A percentile compares a stretch with the other conserved stretches of the same genome.
Conservation (phyloP, 345 rosid species). For the Ceriops tagal region DNA sequence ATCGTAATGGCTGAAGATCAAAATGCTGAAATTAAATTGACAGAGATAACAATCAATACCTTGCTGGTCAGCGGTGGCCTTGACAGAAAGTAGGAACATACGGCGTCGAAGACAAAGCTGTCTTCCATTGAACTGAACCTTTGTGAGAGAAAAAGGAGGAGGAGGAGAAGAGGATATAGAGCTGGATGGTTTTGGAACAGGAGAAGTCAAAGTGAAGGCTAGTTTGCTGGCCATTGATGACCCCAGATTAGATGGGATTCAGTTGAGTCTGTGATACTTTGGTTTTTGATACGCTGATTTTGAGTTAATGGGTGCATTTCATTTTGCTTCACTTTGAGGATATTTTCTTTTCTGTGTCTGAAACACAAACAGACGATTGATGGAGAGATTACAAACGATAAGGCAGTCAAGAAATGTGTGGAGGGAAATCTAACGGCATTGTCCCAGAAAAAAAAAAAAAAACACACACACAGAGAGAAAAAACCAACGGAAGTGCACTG, state of each 20-base stretch:
- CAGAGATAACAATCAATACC: conserved; percentile 22
- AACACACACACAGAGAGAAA: too few relatives aligned
- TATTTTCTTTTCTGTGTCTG: conserved; percentile 24
- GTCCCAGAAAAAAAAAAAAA: neutral
- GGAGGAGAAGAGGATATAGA: conserved; percentile 31
- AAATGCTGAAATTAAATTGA: neutral
- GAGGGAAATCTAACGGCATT: conserved; percentile 52
- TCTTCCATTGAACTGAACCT: conserved; percentile 34
- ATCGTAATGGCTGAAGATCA: too few relatives aligned
- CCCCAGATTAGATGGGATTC: neutral
- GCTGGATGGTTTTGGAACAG: conserved; percentile 41
- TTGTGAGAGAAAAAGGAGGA: conserved; percentile 16
- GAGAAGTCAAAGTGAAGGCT: conserved; percentile 52
- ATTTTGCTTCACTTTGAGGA: neutral
- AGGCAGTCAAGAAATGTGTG: conserved; percentile 51
- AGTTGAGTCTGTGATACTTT: conserved; percentile 2
- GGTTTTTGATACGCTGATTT: neutral
- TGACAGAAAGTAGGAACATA: conserved; percentile 42
- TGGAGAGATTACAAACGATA: conserved; percentile 24
- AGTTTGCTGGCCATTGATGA: conserved; percentile 48
- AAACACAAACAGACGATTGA: conserved; percentile 30
- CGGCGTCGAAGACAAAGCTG: conserved; percentile 36
- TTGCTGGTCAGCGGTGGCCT: conserved; percentile 84
- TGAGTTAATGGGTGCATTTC: neutral
- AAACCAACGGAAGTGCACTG: conserved; percentile 6